Conservation (phyloP, 2,329 filamentous ascomycete genomes). For the Xylaria hypoxylon region DNA sequence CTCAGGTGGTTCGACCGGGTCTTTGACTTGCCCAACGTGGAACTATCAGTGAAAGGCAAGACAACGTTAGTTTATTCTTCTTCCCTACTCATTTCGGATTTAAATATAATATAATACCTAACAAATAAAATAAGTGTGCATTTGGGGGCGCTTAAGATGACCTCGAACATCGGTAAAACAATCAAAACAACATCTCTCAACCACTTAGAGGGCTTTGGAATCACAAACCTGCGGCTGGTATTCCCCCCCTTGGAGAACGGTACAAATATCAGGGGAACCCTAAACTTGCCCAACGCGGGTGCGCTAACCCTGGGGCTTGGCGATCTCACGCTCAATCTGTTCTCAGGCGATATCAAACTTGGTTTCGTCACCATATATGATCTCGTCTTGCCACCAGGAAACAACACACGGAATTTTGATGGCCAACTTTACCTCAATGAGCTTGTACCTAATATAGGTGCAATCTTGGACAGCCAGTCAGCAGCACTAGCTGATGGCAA, state of each 20-base stretch:
- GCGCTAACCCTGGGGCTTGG: conserved; percentile 58
- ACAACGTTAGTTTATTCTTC: no score
- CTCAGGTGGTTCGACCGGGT: conserved; percentile 55
- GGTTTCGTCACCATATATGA: conserved; percentile 56
- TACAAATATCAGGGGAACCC: conserved; percentile 57
- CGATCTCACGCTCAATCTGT: conserved; percentile 59
- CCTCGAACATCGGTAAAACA: conserved; percentile 56
- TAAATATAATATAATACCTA: no score
- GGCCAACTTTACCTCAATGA: conserved; percentile 57
- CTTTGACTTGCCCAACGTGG: conserved; percentile 53
- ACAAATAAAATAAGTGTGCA: no score
- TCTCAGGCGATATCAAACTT: conserved; percentile 55
- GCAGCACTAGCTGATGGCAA: conserved; percentile 54
- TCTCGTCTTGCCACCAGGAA: conserved; percentile 56
- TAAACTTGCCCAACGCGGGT: conserved; percentile 60
- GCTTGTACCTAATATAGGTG: conserved; percentile 56
- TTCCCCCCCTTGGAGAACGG: conserved; percentile 54
- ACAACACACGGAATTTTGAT: conserved; percentile 57
- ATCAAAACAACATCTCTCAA: conserved; percentile 56
- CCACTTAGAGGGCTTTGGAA: conserved; percentile 55
- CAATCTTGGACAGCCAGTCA: conserved; percentile 55
- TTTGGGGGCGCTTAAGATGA: conserved; percentile 55
- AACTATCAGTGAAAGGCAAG: conserved; percentile 55
- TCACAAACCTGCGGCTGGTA: conserved; percentile 53
- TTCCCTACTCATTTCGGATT: no score